Evolutionary conservation across 129 eudicot genomes (phyloP), one percentile per base, ranked within the genome.

Genomic region (Ambrosia trifida): DNA sequence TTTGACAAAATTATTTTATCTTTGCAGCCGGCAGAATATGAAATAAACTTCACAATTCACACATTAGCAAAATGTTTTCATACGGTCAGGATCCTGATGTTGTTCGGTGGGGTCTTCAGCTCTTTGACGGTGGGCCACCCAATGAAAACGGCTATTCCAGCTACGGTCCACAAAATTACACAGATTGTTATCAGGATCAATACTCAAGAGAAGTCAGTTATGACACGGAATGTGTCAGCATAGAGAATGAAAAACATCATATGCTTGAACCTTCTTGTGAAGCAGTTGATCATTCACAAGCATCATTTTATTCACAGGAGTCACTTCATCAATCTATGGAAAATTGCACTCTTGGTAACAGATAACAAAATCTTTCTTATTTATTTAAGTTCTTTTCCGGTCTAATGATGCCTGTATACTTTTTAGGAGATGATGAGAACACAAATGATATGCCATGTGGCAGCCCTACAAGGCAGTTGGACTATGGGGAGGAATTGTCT

Each of bases 81-180:
- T 80, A 88, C 16, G 87, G 90, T 78, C 97, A 88, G 84, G 97
- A 88, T 88, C 97, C 91, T 2, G 97, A 91, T 74, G 85, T 88
- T 69, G 82, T 91, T 68, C 88, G 86, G 77, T 91, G 97, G 97
- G 95, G 97, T 19, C 91, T 91, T 66, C 88, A 88, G 86, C 90
- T 91, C 40, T 88, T 91, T 76, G 95, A 91, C 56, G 85, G 91
- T 20, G 87, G 88, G 67, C 88, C 90, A 5, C 80, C 74, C 45
- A 66, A 83, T 61, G 86, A 83, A 77, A 76, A 66, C 43, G 82
- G 79, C 45, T 91, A 88, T 78, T 84, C 75, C 35, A 80, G 86
- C 45, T 74, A 74, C 46, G 54, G 70, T 35, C 56, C 84, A 51
- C 90, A 81, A 73, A 75, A 69, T 70, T 80, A 76, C 52, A 68